phyloP scores from a whole-genome alignment of 2,329 filamentous ascomycete genomes.

The Diaporthe aspalathi region DNA sequence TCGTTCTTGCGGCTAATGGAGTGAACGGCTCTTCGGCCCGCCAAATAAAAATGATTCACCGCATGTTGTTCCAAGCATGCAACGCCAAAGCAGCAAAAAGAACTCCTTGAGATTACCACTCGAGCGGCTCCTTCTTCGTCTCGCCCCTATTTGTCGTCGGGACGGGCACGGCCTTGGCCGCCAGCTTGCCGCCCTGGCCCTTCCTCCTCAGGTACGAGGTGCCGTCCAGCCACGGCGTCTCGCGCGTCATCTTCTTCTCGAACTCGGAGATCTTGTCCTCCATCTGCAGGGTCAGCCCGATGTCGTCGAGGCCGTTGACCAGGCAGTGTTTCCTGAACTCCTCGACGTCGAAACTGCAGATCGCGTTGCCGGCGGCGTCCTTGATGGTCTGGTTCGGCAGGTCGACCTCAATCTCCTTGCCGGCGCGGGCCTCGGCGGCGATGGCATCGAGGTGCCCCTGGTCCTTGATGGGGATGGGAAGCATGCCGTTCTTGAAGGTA shows the following conservation, averaged over 20 bases:
- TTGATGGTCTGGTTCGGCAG: conserved; percentile 86
- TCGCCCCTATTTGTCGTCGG: conserved; percentile 92
- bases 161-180: conserved; percentile 73
- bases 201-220: conserved; percentile 78
- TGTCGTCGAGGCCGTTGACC: conserved; percentile 93
- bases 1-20: not conserved
- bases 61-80: conserved; percentile 12
- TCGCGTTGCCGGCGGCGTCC: conserved; percentile 76
- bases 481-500: conserved; percentile 99
- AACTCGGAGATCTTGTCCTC: conserved; percentile 89
- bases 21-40: not conserved
- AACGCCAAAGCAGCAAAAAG: conserved; percentile 23
- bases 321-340: conserved; percentile 95
- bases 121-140: conserved; percentile 84
- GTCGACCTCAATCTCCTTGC: conserved; percentile 89
- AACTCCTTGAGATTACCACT: conserved; percentile 72
- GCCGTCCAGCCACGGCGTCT: conserved; percentile 93
- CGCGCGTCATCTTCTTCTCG: conserved; percentile 79
- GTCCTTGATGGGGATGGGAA: conserved; percentile 82
- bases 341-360: conserved; percentile 88
- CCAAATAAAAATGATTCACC: conserved; percentile 13
- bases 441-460: conserved; percentile 74
- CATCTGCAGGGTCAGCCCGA: conserved; percentile 92
- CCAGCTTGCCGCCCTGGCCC: conserved; percentile 65
- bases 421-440: conserved; percentile 80